These are phyloP conservation scores for Plectosphaerella plurivora DNA, from an alignment of 2,329 filamentous ascomycete species.

Conservation along the genomic window DNA sequence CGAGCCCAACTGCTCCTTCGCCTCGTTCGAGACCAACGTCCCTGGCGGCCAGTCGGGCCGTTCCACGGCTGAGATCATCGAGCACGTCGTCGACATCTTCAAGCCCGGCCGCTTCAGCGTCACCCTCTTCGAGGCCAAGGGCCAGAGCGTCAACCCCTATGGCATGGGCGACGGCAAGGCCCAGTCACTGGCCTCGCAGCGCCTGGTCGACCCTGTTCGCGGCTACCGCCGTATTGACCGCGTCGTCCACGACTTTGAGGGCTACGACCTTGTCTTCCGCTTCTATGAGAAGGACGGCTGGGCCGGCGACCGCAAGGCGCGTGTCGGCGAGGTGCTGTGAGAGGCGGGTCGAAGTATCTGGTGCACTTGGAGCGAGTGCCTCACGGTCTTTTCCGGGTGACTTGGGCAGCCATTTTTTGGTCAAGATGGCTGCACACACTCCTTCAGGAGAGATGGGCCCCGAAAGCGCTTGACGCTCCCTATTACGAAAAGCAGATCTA, in stretches of 20 bases:
- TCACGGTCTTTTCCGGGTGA: not conserved
- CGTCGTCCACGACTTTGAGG: slow-evolving; percentile 95
- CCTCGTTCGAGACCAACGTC: slow-evolving; percentile 97
- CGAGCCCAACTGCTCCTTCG: slow-evolving; percentile 94
- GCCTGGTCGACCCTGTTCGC: slow-evolving; percentile 69
- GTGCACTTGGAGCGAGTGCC: not conserved
- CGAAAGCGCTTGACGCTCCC: too few relatives aligned
- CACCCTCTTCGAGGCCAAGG: slow-evolving; percentile 91
- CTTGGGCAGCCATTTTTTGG: not conserved
- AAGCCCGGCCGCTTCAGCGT: slow-evolving; percentile 96
- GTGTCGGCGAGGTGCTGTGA: slow-evolving; percentile 48
- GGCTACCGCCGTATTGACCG: slow-evolving; percentile 89
- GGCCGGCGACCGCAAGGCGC: slow-evolving; percentile 46
- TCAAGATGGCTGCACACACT: too few relatives aligned
- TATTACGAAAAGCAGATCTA: too few relatives aligned
- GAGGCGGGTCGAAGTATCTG: too few relatives aligned
- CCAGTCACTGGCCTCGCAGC: slow-evolving; percentile 34
- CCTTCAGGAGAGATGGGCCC: too few relatives aligned
- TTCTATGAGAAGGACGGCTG: slow-evolving; percentile 92
- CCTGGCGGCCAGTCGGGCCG: slow-evolving; percentile 83
- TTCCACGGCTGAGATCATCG: slow-evolving; percentile 83
- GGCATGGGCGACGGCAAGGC: slow-evolving; percentile 31
- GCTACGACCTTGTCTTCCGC: slow-evolving; percentile 93
- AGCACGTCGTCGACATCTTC: slow-evolving; percentile 94
- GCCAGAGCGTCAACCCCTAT: slow-evolving; percentile 36